Base-by-base conservation (phyloP, 179 eudicot genomes). In the Gypsophila paniculata region DNA sequence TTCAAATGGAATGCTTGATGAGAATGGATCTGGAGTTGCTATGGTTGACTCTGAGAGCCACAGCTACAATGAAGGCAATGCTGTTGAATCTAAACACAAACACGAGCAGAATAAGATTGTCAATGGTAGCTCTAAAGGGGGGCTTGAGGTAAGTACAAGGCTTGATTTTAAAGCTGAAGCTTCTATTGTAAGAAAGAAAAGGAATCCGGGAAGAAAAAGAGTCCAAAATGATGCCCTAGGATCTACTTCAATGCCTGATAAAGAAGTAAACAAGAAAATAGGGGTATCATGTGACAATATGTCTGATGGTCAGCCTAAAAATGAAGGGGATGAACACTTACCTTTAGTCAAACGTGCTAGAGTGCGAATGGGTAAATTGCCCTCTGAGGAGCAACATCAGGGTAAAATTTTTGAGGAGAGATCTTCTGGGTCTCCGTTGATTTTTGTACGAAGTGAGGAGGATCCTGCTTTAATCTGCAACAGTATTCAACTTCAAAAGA, bases 331-430 rank as follows among this genome's bases (percentile, higher is more conserved):
- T 68, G 92, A 94, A 81, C 99, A 94, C 75, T 77, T 94, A 38
- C 99, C 99, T 8, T 81, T 94, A 39, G 90, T 86, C 65, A 94
- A 94, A 73, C 86, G 99, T 52, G 99, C 99, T 22, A 87, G 99
- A 81, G 94, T 91, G 69, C 88, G 99, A 74, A 88, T 91, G 99
- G 97, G 93, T 12, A 86, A 87, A 79, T 54, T 82, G 64, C 80
- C 81, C 44, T 77, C 87, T 15, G 87, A 69, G 65, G 90, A 83
- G 83, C 77, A 72, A 32, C 74, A 72, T 42, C 74, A 79, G 76
- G 77, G 69, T 72, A 84, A 75, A 69, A 36, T 74, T 36, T 79
- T 69, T 32, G 89, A 84, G 65, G 88, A 81, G 22, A 84, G 76
- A 65, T 59, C 78, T 25, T 58, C 67, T 8, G 90, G 75, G 68